phyloP scores from a whole-genome alignment of 2,329 filamentous ascomycete species.

The Paecilomyces sp. region DNA sequence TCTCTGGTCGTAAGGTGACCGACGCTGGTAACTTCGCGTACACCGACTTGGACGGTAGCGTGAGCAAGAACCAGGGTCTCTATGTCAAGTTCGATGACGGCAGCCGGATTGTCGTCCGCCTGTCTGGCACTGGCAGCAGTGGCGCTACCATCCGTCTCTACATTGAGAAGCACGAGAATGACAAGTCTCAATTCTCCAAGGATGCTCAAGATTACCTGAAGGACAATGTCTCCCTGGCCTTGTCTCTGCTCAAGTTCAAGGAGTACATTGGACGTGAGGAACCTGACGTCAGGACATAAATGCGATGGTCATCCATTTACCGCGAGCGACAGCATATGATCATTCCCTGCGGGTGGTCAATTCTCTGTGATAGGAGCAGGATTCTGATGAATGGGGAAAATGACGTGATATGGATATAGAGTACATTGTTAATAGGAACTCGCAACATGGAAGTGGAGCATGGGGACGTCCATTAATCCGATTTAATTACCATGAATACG shows the following conservation, averaged over 20 bases:
- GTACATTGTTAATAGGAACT: background rate
- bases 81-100: slow-evolving; percentile 92
- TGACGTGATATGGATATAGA: slow-evolving; percentile 1
- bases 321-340: background rate
- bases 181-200: slow-evolving; percentile 67
- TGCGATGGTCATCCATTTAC: slow-evolving; percentile 2
- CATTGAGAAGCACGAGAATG: slow-evolving; percentile 88
- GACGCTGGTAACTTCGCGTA: slow-evolving; percentile 97
- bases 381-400: background rate
- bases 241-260: slow-evolving; percentile 82
- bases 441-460: slow-evolving; percentile 1
- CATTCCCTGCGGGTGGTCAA: background rate
- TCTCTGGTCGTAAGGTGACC: slow-evolving; percentile 74
- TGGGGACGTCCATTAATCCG: background rate
- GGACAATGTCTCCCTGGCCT: slow-evolving; percentile 79
- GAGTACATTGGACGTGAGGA: slow-evolving; percentile 87
- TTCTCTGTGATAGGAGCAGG: slow-evolving; percentile 1
- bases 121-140: slow-evolving; percentile 91
- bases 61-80: slow-evolving; percentile 91
- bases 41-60: slow-evolving; percentile 95
- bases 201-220: slow-evolving; percentile 92
- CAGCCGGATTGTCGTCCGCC: slow-evolving; percentile 86
- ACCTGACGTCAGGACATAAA: slow-evolving; percentile 91
- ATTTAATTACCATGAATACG: background rate
- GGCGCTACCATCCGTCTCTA: slow-evolving; percentile 96